Evolutionary conservation across 768 basidiomycete species (phyloP), one percentile per base, ranked within the genome.

Genomic region (Tylopilus rubrobrunneus): DNA sequence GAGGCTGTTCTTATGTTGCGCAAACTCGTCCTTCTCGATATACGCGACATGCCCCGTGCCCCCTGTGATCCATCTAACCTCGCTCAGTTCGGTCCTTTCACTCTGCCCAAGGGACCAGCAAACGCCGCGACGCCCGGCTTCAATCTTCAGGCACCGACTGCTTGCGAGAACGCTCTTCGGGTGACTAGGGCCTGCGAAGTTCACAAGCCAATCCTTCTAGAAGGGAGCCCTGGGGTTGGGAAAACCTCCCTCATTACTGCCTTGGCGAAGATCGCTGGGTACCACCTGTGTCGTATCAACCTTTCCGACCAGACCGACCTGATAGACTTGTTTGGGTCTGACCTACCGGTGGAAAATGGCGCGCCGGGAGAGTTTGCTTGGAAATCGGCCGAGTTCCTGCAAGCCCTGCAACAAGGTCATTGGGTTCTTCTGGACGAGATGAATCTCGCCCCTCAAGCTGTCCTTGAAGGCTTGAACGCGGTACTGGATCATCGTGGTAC

Each of bases 361-460:
- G 75, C 77, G 15, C 83, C 92, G 4, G 96, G 95, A 41, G 91
- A 97, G 66, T 99, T 99, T 66, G 86, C 86, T 2, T 99, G 97
- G 97, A 92, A 87, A 69, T 93, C 98, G 58, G 97, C 96, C 0
- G 94, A 96, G 53, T 99, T 99, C 67, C 76, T 99, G 40, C 84
- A 81, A 53, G 95, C 97, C 1, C 73, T 99, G 72, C 93, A 97
- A 66, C 80, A 89, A n/a, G 97, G 97, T 1, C 85, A 92, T 55
- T 99, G 97, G 97, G 96, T 98, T 6, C 82, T 99, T 7, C 80
- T 99, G 10, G 97, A 99, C 66, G 97, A 99, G 69, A 98, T 99
- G 97, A 99, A 99, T 66, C 79, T 99, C 37, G 96, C 96, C 0
- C 92, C 96, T 29, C 96, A 99, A 65, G 87, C 97, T 0, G 87